Conservation (phyloP, 208 protist genomes). For the Acanthamoeba lenticulata region DNA sequence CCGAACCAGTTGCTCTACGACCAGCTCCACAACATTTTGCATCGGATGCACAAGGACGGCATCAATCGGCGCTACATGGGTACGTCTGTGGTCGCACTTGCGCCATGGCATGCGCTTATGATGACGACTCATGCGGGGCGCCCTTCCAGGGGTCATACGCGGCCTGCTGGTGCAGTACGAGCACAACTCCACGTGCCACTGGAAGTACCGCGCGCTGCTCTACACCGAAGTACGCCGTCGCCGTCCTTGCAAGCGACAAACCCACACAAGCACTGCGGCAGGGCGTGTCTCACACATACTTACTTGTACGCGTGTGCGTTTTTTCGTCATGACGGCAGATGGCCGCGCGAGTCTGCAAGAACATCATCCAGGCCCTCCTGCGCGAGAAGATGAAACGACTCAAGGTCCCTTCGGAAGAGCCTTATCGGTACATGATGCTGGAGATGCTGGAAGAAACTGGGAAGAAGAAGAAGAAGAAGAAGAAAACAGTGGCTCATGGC, state of each 20-base stretch:
- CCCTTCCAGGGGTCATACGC: not conserved
- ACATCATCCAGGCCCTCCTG: conserved; percentile 50
- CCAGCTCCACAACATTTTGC: conserved; percentile 45
- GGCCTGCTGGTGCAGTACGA: not conserved
- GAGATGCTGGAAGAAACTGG: not conserved
- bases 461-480: not conserved
- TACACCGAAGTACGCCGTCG: conserved; percentile 43
- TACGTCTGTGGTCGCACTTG: not conserved
- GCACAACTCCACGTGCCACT: not conserved
- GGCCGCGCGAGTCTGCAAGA: conserved; percentile 46
- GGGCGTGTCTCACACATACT: too few relatives aligned
- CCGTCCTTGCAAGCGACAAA: not conserved
- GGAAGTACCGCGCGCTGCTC: not conserved
- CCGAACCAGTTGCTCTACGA: conserved; percentile 2
- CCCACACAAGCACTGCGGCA: too few relatives aligned
- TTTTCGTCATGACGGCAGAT: not conserved
- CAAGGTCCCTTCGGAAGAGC: conserved; percentile 67
- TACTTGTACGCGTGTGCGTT: too few relatives aligned
- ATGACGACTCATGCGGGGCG: not conserved
- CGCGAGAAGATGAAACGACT: conserved; percentile 69
- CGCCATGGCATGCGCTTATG: not conserved
- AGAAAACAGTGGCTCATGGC: not conserved
- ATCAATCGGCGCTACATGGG: conserved; percentile 57
- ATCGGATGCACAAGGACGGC: conserved; percentile 62
- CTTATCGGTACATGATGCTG: conserved; percentile 58